Evolutionary conservation across 208 protist genomes (phyloP).

Genomic region (Trypanosoma mega): DNA sequence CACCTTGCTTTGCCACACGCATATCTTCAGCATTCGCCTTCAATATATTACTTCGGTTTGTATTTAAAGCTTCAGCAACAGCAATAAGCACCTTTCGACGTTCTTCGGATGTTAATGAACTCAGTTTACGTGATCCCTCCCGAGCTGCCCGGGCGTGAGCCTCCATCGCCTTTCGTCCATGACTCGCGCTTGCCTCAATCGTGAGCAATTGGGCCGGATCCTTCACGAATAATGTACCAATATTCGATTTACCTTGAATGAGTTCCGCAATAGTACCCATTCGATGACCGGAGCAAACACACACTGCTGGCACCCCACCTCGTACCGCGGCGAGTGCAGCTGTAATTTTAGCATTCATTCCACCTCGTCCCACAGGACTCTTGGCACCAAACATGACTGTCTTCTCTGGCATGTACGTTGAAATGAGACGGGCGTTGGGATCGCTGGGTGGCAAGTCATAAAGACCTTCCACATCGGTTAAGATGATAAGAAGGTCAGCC

Average conservation of each 20-base stretch:
- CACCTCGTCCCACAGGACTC: constrained; percentile 26
- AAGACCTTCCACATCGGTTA: constrained; percentile 64
- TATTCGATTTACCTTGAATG: constrained; percentile 22
- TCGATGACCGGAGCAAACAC: constrained; percentile 29
- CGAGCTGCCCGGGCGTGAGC: constrained; percentile 58
- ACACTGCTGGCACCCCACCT: constrained; percentile 25
- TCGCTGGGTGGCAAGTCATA: constrained; percentile 38
- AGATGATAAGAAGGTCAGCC: constrained; percentile 53
- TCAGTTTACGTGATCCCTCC: constrained; percentile 42
- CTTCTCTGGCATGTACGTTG: constrained; percentile 17
- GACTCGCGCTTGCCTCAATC: constrained; percentile 19
- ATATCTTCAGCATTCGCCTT: constrained; percentile 77
- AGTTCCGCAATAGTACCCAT: constrained; percentile 23
- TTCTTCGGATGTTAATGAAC: constrained; percentile 28
- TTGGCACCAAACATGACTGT: constrained; percentile 23
- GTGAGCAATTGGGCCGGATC: constrained; percentile 24
- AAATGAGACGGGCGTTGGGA: constrained; percentile 26
- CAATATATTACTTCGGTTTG: constrained; percentile 45
- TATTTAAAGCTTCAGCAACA: constrained; percentile 53
- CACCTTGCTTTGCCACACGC: constrained; percentile 31
- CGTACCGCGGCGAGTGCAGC: constrained; percentile 27
- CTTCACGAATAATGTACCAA: constrained; percentile 29
- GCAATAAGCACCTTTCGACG: constrained; percentile 45
- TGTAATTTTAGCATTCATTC: constrained; percentile 36
- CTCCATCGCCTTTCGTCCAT: constrained; percentile 21